Base-by-base conservation (phyloP, 306 rosid genomes). In the Ammopiptanthus mongolicus region DNA sequence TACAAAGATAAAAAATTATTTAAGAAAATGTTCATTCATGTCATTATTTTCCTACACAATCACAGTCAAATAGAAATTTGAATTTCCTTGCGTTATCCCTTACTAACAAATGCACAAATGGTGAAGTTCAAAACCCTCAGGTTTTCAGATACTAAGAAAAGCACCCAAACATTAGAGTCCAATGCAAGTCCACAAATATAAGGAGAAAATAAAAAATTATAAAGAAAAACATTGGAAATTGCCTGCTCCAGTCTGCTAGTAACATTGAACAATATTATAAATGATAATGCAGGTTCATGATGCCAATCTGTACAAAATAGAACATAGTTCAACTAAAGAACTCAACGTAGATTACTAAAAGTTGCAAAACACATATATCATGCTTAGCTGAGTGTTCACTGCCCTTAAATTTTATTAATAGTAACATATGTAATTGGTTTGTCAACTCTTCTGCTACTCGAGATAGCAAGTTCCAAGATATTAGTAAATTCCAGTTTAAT, bases 31-130 rank as follows among this genome's bases (percentile, higher is more conserved):
- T 42, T 57, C 31, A 25, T 28, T 73, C 61, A 1, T 12, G 10
- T 28, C 15, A 19, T 44, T 57, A 36, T 58, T 42, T 42, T 81
- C 55, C 69, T 9, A 22, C 55, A 60, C 13, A 71, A 33, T 14
- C 1, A 71, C 29, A 76, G 60, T 76, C 82, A 72, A 61, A 73
- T 61, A 0, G 2, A 39, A 52, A 70, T 44, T 60, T 58, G 29
- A 76, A 66, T 60, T 84, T 80, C 77, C 78, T 23, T 11, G 78
- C 75, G 65, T 41, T 33, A 52, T 71, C 77, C 31, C 78, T 50
- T 63, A 61, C 60, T 70, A 83, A 79, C 71, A 74, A 71, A 72
- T 7, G 70, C 79, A 50, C 84, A 64, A 39, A 78, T 56, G 77
- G 44, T 61, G 83, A 84, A 31, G 65, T 46, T 59, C 77, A 76